Conservation (phyloP, 345 rosid species). For the Moricandia arvensis region DNA sequence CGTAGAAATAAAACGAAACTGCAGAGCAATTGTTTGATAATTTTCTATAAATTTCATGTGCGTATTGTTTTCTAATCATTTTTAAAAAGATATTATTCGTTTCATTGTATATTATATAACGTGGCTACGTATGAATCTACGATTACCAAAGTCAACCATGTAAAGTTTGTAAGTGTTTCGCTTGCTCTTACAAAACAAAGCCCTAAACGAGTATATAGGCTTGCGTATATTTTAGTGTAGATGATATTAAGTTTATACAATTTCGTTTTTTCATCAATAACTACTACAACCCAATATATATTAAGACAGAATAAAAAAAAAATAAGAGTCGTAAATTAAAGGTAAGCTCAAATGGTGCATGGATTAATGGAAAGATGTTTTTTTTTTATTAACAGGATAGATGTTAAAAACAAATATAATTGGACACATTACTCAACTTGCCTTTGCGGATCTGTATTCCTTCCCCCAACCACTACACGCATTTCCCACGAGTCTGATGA, state of each 20-base stretch:
- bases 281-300: background rate
- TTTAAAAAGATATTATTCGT: too few relatives aligned
- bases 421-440: constrained; percentile 25
- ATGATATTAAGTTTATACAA: background rate
- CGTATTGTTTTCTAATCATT: too few relatives aligned
- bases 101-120: background rate
- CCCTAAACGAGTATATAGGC: background rate
- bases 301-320: background rate
- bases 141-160: background rate
- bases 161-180: background rate
- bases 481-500: constrained; percentile 32
- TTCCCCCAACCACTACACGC: constrained; percentile 34
- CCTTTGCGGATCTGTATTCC: constrained; percentile 26
- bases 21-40: too few relatives aligned
- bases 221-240: background rate
- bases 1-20: too few relatives aligned
- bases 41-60: too few relatives aligned
- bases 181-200: background rate
- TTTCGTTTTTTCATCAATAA: background rate
- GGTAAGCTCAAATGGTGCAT: constrained; percentile 16
- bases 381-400: too few relatives aligned
- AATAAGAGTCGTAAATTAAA: background rate
- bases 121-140: background rate
- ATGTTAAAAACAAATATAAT: background rate
- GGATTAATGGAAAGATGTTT: background rate